Conservation (phyloP, 352 stramenopile genomes). For the Saprolegnia parasitica region DNA sequence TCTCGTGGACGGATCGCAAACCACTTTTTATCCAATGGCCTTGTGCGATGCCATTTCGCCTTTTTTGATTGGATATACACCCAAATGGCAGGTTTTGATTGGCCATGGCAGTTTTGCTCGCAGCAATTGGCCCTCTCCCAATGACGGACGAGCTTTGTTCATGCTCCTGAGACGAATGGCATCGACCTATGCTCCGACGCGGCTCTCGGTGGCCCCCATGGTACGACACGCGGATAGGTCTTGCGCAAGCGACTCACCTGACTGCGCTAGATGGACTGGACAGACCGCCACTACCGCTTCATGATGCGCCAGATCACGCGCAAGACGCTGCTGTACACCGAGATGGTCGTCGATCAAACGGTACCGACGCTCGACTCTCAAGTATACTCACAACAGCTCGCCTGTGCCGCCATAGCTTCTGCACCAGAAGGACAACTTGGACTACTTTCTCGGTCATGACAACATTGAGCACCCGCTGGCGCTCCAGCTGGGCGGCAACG, state of each 20-base stretch:
- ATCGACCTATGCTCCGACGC: constrained; percentile 30
- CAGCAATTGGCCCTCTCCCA: constrained; percentile 15
- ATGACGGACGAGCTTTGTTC: not conserved
- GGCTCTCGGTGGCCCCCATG: constrained; percentile 69
- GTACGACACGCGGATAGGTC: constrained; percentile 47
- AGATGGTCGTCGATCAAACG: constrained; percentile 98
- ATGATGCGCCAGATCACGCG: constrained; percentile 93
- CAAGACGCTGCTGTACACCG: constrained; percentile 93
- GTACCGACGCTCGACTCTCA: constrained; percentile 40
- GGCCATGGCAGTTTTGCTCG: not conserved
- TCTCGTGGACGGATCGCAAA: not conserved
- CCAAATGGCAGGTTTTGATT: not conserved
- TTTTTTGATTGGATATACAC: not conserved
- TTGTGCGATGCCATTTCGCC: not conserved
- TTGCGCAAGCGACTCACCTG: not conserved
- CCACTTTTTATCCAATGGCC: not conserved
- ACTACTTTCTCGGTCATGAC: constrained; percentile 87
- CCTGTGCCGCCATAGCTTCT: constrained; percentile 42
- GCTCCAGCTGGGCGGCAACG: constrained; percentile 92
- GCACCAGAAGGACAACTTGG: constrained; percentile 79
- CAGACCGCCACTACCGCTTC: constrained; percentile 92
- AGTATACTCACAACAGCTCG: not conserved
- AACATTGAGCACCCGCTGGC: constrained; percentile 82
- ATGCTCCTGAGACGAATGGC: constrained; percentile 2
- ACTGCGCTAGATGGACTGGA: constrained; percentile 94